A percentile compares a stretch with the other conserved stretches of the same genome.
phyloP scores from a whole-genome alignment of 2,329 filamentous ascomycete genomes.

The Alternaria metachromatica region DNA sequence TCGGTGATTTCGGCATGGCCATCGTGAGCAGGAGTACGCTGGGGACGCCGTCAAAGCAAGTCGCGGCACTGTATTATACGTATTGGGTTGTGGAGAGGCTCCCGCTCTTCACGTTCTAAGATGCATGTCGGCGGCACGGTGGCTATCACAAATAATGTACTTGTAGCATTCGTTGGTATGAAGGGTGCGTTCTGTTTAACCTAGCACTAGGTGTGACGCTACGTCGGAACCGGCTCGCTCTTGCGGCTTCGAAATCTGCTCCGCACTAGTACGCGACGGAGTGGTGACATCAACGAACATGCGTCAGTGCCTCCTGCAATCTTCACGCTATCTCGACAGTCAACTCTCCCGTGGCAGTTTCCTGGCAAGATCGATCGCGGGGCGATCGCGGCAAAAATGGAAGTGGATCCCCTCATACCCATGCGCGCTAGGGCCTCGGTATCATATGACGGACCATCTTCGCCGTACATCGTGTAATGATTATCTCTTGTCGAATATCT shows the following conservation, averaged over 20 bases:
- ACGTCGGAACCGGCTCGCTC: neutral
- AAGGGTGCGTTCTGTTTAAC: neutral
- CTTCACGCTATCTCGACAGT: neutral
- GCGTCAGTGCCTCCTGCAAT: neutral
- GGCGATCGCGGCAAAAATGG: slow-evolving; percentile 20
- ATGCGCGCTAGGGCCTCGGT: slow-evolving; percentile 32
- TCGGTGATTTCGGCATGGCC: neutral
- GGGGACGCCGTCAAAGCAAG: neutral
- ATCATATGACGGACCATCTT: slow-evolving; percentile 36
- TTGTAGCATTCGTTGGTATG: neutral
- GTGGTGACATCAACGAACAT: slow-evolving; percentile 21
- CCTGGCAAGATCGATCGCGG: slow-evolving; percentile 2
- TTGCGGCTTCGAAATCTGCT: neutral
- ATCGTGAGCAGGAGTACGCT: neutral
- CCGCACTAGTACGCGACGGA: neutral
- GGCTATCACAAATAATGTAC: neutral
- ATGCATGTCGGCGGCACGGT: neutral
- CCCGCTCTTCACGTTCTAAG: slow-evolving; percentile 1
- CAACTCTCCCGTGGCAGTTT: neutral
- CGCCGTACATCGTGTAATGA: neutral
- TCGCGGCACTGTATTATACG: slow-evolving; percentile 3
- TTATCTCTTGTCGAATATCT: neutral
- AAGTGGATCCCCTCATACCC: slow-evolving; percentile 16
- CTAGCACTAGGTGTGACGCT: neutral
- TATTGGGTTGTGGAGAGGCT: slow-evolving; percentile 6